phyloP scores from a whole-genome alignment of 2,329 filamentous ascomycete genomes.

The Shiraia sp. region DNA sequence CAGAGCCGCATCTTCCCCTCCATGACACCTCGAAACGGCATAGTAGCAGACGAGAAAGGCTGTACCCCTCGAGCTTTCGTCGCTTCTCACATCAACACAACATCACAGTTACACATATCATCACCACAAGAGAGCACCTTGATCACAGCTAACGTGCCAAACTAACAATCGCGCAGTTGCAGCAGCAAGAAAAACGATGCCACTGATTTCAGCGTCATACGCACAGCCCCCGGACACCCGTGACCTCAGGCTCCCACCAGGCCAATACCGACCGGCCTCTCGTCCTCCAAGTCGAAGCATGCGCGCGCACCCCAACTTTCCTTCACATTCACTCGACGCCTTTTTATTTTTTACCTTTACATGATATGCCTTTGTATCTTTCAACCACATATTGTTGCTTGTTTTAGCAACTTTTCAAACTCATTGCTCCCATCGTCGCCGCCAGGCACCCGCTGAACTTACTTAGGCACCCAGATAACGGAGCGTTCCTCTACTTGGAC shows the following conservation, averaged over 20 bases:
- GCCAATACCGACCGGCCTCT: slow-evolving; percentile 28
- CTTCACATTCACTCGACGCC: slow-evolving; percentile 18
- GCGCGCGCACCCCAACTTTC: slow-evolving; percentile 11
- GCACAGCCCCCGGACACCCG: slow-evolving; percentile 31
- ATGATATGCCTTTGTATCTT: slow-evolving; percentile 1
- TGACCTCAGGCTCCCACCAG: slow-evolving; percentile 21
- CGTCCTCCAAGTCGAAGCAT: slow-evolving; percentile 16
- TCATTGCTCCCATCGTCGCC: slow-evolving; percentile 8
- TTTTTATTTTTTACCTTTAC: slow-evolving; percentile 10
- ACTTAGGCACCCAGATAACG: slow-evolving; percentile 27
- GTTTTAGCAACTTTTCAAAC: too few relatives aligned
- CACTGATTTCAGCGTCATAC: slow-evolving; percentile 19
- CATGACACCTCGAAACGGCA: slow-evolving; percentile 19
- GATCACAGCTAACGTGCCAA: slow-evolving; percentile 28
- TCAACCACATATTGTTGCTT: background rate
- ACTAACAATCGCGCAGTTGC: slow-evolving; percentile 24
- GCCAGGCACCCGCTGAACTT: slow-evolving; percentile 12
- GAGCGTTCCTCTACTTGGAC: too few relatives aligned
- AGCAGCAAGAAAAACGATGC: slow-evolving; percentile 21
- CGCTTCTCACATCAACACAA: slow-evolving; percentile 23
- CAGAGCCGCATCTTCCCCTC: too few relatives aligned
- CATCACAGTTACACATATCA: slow-evolving; percentile 23
- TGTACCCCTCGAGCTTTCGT: slow-evolving; percentile 24
- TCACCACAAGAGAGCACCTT: slow-evolving; percentile 19
- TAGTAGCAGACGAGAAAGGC: slow-evolving; percentile 23